Base-by-base conservation (phyloP, 129 eudicot genomes). In the Dittrichia graveolens region DNA sequence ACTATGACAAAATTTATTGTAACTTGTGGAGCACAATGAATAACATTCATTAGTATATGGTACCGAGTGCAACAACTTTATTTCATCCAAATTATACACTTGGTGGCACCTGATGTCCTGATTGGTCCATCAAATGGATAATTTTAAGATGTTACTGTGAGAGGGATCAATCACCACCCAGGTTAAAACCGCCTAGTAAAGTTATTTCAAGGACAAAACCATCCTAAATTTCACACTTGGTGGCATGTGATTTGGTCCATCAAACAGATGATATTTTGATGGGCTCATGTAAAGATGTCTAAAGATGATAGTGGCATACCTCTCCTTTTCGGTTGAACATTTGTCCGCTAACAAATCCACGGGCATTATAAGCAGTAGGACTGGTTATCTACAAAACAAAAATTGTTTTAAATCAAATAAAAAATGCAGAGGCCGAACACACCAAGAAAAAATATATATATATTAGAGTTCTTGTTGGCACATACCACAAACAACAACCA, bases 401-500 rank as follows among this genome's bases (percentile, higher is more conserved):
- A 58, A 64, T 47, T 19, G 11, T 47, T 61, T 43, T 31, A 48
- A 5, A 65, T 46, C 4, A 34, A 54, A 13, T 13, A 75, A 49
- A 38, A 45, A 58, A 46, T 50, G 31, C 9, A 24, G 11, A 73
- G 58, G 67, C 12, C 52, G 31, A 14, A 58, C 16, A 58, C 16
- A 6, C 24, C 35, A 24, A 37, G 19, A 62, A 19, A 75, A 37
- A 42, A 73, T n/a, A 60, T 31, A 48, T 24, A 49, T 13, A 45
- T 69, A 58, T 15, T 44, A 66, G 58, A 72, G 61, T 39, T 34
- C 35, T 63, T 31, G 55, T 6, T 53, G 41, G 79, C 15, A 67
- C 94, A 66, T 81, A 91, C 99, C 86, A 86, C 96, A 78, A 77
- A 91, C 64, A 95, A 69, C 66, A 91, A 46, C 99, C 99, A 95